Percentiles rank a stretch among this genome's conserved stretches.
Evolutionary conservation across 495 filamentous ascomycete genomes (phyloP).

Genomic region (Hypoxylon rickii): DNA sequence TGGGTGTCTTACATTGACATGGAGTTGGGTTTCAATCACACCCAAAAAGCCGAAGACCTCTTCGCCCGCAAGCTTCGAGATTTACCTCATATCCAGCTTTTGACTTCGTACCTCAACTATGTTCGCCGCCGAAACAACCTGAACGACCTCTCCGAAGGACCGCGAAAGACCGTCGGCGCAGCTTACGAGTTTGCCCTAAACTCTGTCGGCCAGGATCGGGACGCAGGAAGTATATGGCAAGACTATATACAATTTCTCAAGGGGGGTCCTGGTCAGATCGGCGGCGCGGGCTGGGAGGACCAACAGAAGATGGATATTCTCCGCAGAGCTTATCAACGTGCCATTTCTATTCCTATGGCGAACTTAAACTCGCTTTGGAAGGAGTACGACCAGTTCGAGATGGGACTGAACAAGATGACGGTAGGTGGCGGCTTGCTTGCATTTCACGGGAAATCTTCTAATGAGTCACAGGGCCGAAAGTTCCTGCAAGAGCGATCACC

Average conservation of each 20-base stretch:
- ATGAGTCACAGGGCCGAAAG: conserved; percentile 73
- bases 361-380: conserved; percentile 87
- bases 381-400: conserved; percentile 95
- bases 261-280: conserved; percentile 78
- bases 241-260: conserved; percentile 93
- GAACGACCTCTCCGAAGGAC: conserved; percentile 75
- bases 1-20: conserved; percentile 86
- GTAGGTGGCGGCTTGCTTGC: conserved; percentile 49
- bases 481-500: conserved; percentile 89
- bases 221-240: conserved; percentile 86
- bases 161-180: conserved; percentile 74
- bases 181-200: conserved; percentile 91
- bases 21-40: conserved; percentile 83
- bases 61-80: conserved; percentile 74
- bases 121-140: conserved; percentile 88
- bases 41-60: conserved; percentile 75
- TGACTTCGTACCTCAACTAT: conserved; percentile 94
- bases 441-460: conserved; percentile 1
- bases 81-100: conserved; percentile 80
- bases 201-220: conserved; percentile 87
- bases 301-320: conserved; percentile 95
- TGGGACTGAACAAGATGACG: conserved; percentile 85
- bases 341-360: conserved; percentile 80
- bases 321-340: conserved; percentile 87
- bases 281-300: conserved; percentile 90